phyloP scores from a whole-genome alignment of 768 basidiomycete species.

The Arthromyces matolae region DNA sequence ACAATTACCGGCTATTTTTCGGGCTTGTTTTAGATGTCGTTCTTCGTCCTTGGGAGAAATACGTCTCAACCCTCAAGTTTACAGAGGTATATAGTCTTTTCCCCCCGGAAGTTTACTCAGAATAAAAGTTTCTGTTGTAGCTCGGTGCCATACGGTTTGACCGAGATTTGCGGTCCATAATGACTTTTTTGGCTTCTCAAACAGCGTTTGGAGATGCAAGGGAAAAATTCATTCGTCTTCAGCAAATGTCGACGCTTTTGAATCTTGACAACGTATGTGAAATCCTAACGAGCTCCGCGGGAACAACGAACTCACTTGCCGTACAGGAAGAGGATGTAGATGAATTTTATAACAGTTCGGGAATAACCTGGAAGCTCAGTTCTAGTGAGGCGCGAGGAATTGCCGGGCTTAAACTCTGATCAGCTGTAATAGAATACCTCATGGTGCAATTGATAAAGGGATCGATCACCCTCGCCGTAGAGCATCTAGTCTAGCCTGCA shows the following conservation, averaged over 20 bases:
- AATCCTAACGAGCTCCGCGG: too few relatives aligned
- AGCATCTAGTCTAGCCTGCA: conserved; percentile 92
- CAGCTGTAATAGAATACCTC: not conserved
- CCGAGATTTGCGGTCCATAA: conserved; percentile 82
- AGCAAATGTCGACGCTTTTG: conserved; percentile 89
- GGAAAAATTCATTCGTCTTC: conserved; percentile 88
- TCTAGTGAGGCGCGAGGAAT: conserved; percentile 73
- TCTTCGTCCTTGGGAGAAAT: conserved; percentile 95
- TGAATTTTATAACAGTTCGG: conserved; percentile 91
- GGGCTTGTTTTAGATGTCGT: conserved; percentile 81
- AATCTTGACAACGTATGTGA: conserved; percentile 76
- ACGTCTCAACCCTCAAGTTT: conserved; percentile 73
- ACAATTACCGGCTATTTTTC: conserved; percentile 85
- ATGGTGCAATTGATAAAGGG: conserved; percentile 10
- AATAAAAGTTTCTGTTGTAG: conserved; percentile 37
- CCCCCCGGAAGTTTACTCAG: not conserved
- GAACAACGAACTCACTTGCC: not conserved
- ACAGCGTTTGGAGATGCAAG: conserved; percentile 86
- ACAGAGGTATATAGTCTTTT: conserved; percentile 61
- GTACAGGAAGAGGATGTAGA: conserved; percentile 88
- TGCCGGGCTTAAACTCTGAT: conserved; percentile 52
- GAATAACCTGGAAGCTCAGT: conserved; percentile 83
- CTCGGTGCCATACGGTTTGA: conserved; percentile 96
- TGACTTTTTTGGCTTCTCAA: conserved; percentile 80
- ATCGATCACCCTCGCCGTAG: conserved; percentile 64